phyloP scores from a whole-genome alignment of 257 asterid species.

The Solanum pinnatisectum region DNA sequence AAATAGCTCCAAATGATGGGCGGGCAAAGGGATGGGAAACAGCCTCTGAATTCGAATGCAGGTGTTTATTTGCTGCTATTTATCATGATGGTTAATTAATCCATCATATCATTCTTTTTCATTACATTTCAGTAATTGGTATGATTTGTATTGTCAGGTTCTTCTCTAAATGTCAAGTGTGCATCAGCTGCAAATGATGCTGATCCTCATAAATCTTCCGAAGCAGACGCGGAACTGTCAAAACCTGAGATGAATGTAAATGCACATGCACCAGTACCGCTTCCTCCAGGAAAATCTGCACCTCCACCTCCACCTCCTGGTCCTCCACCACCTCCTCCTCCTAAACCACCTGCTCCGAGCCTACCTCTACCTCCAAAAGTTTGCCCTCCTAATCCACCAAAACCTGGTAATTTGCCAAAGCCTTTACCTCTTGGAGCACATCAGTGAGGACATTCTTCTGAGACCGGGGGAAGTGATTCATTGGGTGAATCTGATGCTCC shows the following conservation, averaged over 20 bases:
- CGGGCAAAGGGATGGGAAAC: background rate
- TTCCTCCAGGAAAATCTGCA: background rate
- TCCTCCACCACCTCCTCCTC: too few relatives aligned
- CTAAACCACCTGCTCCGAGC: background rate
- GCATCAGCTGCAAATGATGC: background rate
- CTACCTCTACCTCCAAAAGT: background rate
- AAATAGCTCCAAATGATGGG: background rate
- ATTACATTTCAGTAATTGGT: background rate
- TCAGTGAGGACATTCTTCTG: background rate
- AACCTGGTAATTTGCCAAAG: background rate
- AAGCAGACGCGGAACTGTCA: background rate
- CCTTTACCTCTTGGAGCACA: background rate
- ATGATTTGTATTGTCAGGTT: background rate
- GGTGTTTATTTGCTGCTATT: background rate
- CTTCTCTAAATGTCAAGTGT: background rate
- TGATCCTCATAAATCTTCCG: background rate
- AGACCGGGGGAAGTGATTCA: background rate
- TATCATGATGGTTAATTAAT: background rate
- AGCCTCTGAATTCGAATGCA: background rate
- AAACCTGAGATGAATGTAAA: background rate
- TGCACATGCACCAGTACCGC: background rate
- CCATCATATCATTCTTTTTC: background rate
- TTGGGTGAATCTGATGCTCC: background rate
- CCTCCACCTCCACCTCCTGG: too few relatives aligned
- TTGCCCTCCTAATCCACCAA: background rate